Evolutionary conservation across 139 green algal species (phyloP).

Genomic region (Chlorella sorokiniana): DNA sequence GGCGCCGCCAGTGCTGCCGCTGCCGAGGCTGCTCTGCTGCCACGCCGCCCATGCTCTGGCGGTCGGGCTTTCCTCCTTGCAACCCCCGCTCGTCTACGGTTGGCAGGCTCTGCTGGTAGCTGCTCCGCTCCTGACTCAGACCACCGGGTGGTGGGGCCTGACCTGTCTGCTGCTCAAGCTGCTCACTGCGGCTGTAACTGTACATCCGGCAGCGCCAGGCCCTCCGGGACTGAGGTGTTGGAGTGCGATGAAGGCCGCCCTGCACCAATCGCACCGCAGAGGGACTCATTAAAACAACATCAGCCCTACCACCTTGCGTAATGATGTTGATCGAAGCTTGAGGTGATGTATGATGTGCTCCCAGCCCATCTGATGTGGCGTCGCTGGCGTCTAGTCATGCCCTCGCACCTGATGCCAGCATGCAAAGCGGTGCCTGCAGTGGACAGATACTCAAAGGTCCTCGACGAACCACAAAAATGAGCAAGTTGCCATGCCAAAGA

Average conservation of each 20-base stretch:
- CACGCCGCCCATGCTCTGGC: neutral
- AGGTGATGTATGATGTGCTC: too few relatives aligned
- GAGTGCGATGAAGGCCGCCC: neutral
- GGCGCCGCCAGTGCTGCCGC: constrained; percentile 3
- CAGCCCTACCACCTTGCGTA: too few relatives aligned
- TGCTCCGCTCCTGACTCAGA: neutral
- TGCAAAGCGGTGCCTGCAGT: too few relatives aligned
- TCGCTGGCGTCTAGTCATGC: too few relatives aligned
- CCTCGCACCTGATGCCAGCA: too few relatives aligned
- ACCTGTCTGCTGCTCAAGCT: neutral
- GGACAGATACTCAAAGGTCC: too few relatives aligned
- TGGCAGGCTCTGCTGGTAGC: neutral
- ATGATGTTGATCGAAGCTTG: too few relatives aligned
- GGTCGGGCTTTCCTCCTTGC: neutral
- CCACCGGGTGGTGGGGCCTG: too few relatives aligned
- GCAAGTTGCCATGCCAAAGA: too few relatives aligned
- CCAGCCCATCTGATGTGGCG: too few relatives aligned
- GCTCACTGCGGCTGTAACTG: neutral
- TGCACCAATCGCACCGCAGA: neutral
- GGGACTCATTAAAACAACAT: too few relatives aligned
- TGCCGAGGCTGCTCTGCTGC: neutral
- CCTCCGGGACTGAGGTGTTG: neutral
- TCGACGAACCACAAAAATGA: too few relatives aligned
- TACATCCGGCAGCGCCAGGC: neutral
- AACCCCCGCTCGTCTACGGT: neutral